phyloP scores from a whole-genome alignment of 495 filamentous ascomycete species.

The Lasiosphaeria hispida region DNA sequence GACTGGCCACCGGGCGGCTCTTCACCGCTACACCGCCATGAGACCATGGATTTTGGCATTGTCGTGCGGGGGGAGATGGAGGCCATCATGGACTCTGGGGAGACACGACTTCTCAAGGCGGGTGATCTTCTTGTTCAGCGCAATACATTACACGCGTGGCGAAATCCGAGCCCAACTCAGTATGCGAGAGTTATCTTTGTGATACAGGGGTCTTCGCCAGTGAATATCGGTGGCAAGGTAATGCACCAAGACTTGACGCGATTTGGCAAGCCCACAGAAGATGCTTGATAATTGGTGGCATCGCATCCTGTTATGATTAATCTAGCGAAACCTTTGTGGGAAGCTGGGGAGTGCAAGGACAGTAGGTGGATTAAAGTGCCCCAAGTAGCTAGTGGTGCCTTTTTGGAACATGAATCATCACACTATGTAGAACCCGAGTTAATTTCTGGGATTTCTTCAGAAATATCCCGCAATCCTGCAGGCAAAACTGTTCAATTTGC shows the following conservation, averaged over 20 bases:
- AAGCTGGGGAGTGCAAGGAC: too few species aligned
- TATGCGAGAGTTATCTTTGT: conserved; percentile 59
- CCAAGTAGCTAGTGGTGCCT: too few species aligned
- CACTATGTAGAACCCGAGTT: too few species aligned
- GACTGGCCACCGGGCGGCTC: conserved; percentile 47
- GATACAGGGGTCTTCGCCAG: conserved; percentile 43
- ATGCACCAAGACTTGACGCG: background rate
- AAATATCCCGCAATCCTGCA: too few species aligned
- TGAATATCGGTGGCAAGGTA: conserved; percentile 29
- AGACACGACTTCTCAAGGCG: conserved; percentile 46
- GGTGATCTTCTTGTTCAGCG: conserved; percentile 59
- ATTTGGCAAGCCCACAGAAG: too few species aligned
- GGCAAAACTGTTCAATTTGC: too few species aligned
- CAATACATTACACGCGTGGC: conserved; percentile 61
- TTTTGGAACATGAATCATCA: too few species aligned
- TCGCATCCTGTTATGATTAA: too few species aligned
- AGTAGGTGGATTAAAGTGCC: too few species aligned
- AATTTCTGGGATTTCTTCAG: too few species aligned
- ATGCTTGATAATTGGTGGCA: too few species aligned
- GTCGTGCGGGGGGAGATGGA: conserved; percentile 62
- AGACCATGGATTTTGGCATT: conserved; percentile 64
- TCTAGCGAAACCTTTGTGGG: too few species aligned
- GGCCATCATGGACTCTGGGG: conserved; percentile 56
- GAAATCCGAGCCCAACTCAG: conserved; percentile 50
- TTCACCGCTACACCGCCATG: conserved; percentile 58